Evolutionary conservation across 2,329 filamentous ascomycete species (phyloP).

Genomic region (Aspergillus oerlinghausenensis): DNA sequence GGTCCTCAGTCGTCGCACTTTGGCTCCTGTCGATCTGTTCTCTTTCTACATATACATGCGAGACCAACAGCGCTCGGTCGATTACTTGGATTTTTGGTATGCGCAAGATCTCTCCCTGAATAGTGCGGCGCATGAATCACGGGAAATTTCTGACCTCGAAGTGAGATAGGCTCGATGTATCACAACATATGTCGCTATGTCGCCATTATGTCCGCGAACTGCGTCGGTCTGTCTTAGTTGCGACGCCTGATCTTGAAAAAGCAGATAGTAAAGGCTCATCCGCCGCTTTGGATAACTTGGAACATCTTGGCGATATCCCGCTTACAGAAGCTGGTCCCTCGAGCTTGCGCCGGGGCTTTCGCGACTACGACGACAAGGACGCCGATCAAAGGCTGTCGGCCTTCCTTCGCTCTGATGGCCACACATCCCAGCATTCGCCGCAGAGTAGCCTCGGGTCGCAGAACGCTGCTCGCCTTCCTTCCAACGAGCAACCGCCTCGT

Average conservation of each 20-base stretch:
- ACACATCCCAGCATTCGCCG: slow-evolving; percentile 47
- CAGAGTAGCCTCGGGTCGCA: slow-evolving; percentile 50
- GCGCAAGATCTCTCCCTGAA: slow-evolving; percentile 19
- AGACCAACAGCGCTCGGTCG: slow-evolving; percentile 94
- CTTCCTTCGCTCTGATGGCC: slow-evolving; percentile 65
- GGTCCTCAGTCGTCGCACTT: slow-evolving; percentile 87
- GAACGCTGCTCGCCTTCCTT: slow-evolving; percentile 35
- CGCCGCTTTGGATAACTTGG: slow-evolving; percentile 66
- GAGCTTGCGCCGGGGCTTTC: slow-evolving; percentile 48
- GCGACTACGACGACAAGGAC: slow-evolving; percentile 68
- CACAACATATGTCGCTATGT: slow-evolving; percentile 94
- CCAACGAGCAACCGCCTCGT: slow-evolving; percentile 47
- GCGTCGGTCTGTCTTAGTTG: slow-evolving; percentile 84
- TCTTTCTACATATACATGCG: slow-evolving; percentile 99
- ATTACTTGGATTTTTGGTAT: slow-evolving; percentile 98
- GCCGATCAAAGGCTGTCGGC: slow-evolving; percentile 88
- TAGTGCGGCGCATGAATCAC: neutral
- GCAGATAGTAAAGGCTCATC: slow-evolving; percentile 79
- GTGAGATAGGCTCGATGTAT: slow-evolving; percentile 82
- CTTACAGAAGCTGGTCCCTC: slow-evolving; percentile 50
- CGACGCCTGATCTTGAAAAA: slow-evolving; percentile 86
- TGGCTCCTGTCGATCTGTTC: slow-evolving; percentile 92
- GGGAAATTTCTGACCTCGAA: slow-evolving; percentile 7
- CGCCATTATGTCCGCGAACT: slow-evolving; percentile 96
- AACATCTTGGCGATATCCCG: slow-evolving; percentile 60